Evolutionary conservation across 768 basidiomycete species (phyloP).

Genomic region (Tulasnella sp.): DNA sequence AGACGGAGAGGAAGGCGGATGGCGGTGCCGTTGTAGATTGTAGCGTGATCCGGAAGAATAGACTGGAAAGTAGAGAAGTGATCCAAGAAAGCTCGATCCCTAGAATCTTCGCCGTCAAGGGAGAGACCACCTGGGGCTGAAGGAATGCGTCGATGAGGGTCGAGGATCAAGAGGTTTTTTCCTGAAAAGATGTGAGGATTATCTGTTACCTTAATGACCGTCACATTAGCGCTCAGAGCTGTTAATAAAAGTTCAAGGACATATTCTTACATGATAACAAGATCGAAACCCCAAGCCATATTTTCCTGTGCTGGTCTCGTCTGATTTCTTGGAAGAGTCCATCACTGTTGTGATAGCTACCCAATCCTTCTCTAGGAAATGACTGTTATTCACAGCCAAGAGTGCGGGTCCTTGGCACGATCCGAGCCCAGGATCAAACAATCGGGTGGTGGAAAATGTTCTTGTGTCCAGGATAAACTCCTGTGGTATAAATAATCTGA

Average conservation of each 20-base stretch:
- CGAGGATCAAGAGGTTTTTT: conserved; percentile 2
- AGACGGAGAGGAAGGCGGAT: conserved; percentile 39
- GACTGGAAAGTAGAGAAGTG: not conserved
- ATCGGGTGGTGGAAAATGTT: not conserved
- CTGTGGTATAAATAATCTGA: not conserved
- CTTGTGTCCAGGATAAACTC: not conserved
- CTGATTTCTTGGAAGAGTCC: conserved; percentile 2
- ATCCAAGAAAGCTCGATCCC: not conserved
- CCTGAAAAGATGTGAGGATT: conserved; percentile 1
- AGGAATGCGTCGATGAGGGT: conserved; percentile 3
- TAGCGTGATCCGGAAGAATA: not conserved
- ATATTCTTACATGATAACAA: not conserved
- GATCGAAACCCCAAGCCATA: conserved; percentile 1
- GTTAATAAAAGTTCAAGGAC: not conserved
- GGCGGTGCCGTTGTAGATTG: conserved; percentile 29
- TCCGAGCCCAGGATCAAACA: not conserved
- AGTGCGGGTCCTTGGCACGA: conserved; percentile 6
- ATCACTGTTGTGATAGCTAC: not conserved
- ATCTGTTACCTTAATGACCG: not conserved
- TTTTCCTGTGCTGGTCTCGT: conserved; percentile 4
- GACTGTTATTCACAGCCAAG: not conserved
- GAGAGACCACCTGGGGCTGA: not conserved
- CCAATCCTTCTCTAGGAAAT: conserved; percentile 3
- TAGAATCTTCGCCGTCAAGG: not conserved
- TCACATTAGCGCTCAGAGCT: not conserved